Evolutionary conservation across 306 rosid genomes (phyloP), one percentile per base, ranked within the genome.

Genomic region (Oxytropis ochrocephala): DNA sequence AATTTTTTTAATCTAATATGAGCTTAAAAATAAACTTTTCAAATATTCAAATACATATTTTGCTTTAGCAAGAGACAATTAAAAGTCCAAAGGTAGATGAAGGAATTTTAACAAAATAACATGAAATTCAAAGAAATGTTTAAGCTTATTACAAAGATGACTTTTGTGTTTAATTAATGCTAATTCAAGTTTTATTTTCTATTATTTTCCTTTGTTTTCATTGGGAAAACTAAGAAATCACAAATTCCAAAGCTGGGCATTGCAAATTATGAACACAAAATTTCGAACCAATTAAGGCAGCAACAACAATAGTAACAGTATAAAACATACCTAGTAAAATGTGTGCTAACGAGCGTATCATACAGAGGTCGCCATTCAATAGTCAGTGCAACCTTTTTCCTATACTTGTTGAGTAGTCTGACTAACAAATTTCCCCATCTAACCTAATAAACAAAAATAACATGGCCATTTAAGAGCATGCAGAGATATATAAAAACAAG

Each of bases 391-490:
- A 94, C 73, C 83, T 84, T 89, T 85, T 94, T 94, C 70, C 89
- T 79, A 71, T 87, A 89, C 83, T 84, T 91, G 78, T 91, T 89
- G 69, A 94, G 91, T 67, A 94, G 57, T 55, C 86, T 88, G 79
- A 94, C 92, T 66, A 94, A 71, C 27, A 88, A 43, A 83, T 94
- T 94, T 73, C 99, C 99, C 99, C 99, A 94, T 69, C 97, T 94
- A 81, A 94, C 97, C 99, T 94, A 89, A 79, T 79, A 78, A 79
- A 58, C 68, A 84, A 80, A 72, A 81, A 81, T 18, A 39, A 7
- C 69, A 67, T 60, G 72, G 66, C 36, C 74, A 73, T 67, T 78
- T 67, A 81, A 72, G 68, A 64, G 52, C 74, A 32, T 38, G 75
- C 13, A 63, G 33, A 11, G 46, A n/a, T 41, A 51, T 30, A 12